Conservation (phyloP, 2,329 filamentous ascomycete genomes). For the Colletotrichum sp. region DNA sequence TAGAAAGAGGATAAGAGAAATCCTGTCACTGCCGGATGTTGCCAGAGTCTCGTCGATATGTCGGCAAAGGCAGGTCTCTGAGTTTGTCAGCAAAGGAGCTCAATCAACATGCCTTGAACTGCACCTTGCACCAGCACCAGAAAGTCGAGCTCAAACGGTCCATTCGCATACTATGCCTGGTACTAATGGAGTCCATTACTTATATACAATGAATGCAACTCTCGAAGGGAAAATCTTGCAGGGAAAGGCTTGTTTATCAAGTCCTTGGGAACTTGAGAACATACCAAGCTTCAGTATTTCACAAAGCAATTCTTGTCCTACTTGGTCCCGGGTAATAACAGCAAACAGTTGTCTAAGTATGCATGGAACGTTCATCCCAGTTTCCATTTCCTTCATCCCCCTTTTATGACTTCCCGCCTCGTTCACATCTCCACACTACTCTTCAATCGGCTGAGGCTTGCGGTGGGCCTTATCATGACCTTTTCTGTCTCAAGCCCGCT, state of each 20-base stretch:
- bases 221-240: not conserved
- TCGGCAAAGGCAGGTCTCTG: not conserved
- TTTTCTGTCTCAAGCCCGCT: not conserved
- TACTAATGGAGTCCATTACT: too few species aligned
- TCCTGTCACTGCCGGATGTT: not conserved
- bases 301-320: not conserved
- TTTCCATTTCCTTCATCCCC: not conserved
- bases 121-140: too few species aligned
- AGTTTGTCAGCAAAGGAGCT: not conserved
- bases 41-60: not conserved
- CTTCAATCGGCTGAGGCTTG: not conserved
- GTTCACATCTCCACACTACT: not conserved
- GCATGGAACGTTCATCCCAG: not conserved
- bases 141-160: too few species aligned
- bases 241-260: not conserved
- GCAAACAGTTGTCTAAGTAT: too few species aligned
- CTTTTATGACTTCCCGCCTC: not conserved
- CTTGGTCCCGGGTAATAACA: too few species aligned
- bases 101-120: not conserved
- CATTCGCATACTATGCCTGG: too few species aligned
- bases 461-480: not conserved
- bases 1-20: not conserved
- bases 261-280: not conserved
- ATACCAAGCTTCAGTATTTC: not conserved
- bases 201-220: too few species aligned